phyloP scores from a whole-genome alignment of 108 stramenopile genomes.

The Skeletonema marinoi region DNA sequence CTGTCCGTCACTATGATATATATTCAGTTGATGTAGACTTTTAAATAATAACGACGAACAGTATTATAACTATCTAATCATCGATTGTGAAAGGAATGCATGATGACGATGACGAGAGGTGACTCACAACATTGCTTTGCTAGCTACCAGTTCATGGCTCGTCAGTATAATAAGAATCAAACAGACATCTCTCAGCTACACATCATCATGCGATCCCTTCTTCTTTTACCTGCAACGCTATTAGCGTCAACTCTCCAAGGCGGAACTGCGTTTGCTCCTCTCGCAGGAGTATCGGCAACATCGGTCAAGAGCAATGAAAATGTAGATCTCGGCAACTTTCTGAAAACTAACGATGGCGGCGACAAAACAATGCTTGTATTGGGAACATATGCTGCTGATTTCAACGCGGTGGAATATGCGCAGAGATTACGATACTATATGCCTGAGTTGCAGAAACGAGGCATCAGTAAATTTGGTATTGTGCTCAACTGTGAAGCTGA shows the following conservation, averaged over 20 bases:
- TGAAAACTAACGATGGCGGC: neutral
- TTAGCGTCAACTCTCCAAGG: neutral
- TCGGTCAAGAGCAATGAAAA: conserved; percentile 32
- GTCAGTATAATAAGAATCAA: too few species aligned
- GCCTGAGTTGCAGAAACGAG: conserved; percentile 63
- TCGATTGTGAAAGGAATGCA: too few species aligned
- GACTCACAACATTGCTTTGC: too few species aligned
- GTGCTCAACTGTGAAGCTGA: conserved; percentile 76
- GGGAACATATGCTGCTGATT: conserved; percentile 87
- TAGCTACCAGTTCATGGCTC: too few species aligned
- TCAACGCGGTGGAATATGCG: conserved; percentile 91
- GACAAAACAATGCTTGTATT: conserved; percentile 56
- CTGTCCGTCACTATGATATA: too few species aligned
- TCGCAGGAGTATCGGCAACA: conserved; percentile 33
- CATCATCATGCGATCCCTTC: neutral
- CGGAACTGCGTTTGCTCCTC: conserved; percentile 22
- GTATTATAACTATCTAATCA: too few species aligned
- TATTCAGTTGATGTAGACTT: too few species aligned
- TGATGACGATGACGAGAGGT: too few species aligned
- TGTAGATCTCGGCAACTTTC: conserved; percentile 39
- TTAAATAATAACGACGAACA: too few species aligned
- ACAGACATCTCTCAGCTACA: neutral
- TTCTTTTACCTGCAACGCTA: neutral
- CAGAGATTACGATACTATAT: conserved; percentile 84
- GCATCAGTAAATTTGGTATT: conserved; percentile 69